Evolutionary conservation across 2,329 filamentous ascomycete species (phyloP).

Genomic region (Coniochaeta sp.): DNA sequence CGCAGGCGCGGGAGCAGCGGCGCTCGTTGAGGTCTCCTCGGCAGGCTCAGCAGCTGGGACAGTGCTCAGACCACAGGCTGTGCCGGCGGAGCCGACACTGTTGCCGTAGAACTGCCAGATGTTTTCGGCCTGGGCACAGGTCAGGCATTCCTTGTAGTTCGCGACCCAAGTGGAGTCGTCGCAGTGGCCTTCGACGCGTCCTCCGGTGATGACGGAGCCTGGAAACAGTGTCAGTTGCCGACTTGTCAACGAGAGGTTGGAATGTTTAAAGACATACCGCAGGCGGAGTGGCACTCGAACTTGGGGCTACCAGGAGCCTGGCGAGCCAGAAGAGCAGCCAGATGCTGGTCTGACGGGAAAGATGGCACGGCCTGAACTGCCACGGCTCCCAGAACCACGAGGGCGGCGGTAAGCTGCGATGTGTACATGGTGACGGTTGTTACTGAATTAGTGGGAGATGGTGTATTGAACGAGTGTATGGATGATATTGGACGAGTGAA

Average conservation of each 20-base stretch:
- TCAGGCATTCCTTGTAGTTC: conserved; percentile 35
- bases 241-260: background rate
- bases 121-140: conserved; percentile 33
- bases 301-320: conserved; percentile 35
- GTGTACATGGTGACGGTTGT: conserved; percentile 1
- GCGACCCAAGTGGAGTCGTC: conserved; percentile 29
- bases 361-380: conserved; percentile 6
- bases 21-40: background rate
- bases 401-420: conserved; percentile 1
- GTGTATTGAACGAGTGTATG: background rate
- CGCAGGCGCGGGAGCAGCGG: background rate
- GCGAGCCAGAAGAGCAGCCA: conserved; percentile 28
- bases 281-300: conserved; percentile 43
- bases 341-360: conserved; percentile 6
- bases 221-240: conserved; percentile 3
- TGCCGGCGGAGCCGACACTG: conserved; percentile 24
- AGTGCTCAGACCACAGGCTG: conserved; percentile 19
- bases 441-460: background rate
- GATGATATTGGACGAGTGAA: background rate
- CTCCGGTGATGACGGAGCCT: conserved; percentile 27
- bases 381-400: conserved; percentile 5
- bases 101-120: conserved; percentile 38
- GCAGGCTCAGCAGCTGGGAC: conserved; percentile 7
- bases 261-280: conserved; percentile 28
- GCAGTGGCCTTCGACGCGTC: conserved; percentile 27